These are phyloP conservation scores for Phytophthora chlamydospora DNA, from an alignment of 352 stramenopile genomes.

Conservation along the genomic window DNA sequence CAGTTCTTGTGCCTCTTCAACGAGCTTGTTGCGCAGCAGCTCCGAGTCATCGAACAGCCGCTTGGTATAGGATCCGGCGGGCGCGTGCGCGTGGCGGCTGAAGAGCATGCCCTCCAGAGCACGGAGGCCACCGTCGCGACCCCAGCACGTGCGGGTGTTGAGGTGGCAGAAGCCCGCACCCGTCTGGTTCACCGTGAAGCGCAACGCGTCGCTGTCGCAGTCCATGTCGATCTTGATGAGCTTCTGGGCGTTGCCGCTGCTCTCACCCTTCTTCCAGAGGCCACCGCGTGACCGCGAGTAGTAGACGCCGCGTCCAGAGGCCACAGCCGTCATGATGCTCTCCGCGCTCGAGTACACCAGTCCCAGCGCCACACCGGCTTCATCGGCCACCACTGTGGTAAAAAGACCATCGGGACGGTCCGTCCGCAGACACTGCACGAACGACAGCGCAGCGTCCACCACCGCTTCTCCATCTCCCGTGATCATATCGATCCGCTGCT, in stretches of 20 bases:
- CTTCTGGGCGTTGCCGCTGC: conserved; percentile 93
- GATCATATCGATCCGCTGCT: conserved; percentile 18
- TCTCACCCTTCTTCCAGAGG: conserved; percentile 97
- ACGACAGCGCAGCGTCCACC: conserved; percentile 50
- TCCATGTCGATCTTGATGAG: conserved; percentile 94
- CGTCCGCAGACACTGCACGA: conserved; percentile 85
- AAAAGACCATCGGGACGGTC: conserved; percentile 83
- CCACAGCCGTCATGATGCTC: conserved; percentile 91
- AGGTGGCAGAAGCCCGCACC: conserved; percentile 84
- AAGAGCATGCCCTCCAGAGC: conserved; percentile 91
- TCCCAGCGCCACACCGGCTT: conserved; percentile 87
- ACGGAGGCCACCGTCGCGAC: conserved; percentile 81
- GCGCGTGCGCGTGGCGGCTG: conserved; percentile 86
- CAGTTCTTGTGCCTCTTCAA: conserved; percentile 96
- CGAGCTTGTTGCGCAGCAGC: conserved; percentile 95
- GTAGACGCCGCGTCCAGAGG: conserved; percentile 92
- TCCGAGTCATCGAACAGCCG: conserved; percentile 93
- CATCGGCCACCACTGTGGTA: conserved; percentile 94
- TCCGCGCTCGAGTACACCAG: conserved; percentile 96
- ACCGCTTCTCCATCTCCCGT: conserved; percentile 23
- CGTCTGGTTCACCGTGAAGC: conserved; percentile 93
- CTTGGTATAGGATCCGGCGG: conserved; percentile 96
- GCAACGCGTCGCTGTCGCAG: conserved; percentile 95
- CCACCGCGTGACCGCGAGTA: conserved; percentile 92
- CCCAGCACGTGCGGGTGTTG: conserved; percentile 95